Evolutionary conservation across 768 basidiomycete genomes (phyloP).

Genomic region (Gautieria morchelliformis): DNA sequence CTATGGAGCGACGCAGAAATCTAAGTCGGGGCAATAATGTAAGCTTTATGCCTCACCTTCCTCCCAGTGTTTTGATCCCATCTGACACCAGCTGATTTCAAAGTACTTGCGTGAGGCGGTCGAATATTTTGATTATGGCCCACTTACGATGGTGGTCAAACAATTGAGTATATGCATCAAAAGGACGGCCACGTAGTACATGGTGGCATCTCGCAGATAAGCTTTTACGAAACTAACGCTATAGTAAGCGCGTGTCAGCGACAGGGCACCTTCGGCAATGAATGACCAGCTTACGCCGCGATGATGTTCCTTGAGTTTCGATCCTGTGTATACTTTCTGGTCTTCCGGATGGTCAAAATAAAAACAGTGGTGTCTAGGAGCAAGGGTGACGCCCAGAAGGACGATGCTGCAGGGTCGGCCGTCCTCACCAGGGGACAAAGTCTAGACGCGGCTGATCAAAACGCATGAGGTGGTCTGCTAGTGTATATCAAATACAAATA

Average conservation of each 20-base stretch:
- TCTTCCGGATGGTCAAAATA: background rate
- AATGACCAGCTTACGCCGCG: background rate
- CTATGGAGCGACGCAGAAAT: background rate
- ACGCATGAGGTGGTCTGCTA: background rate
- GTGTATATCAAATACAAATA: background rate
- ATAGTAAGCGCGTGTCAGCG: background rate
- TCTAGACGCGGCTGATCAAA: background rate
- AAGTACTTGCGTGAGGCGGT: background rate
- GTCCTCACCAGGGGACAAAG: background rate
- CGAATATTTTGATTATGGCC: background rate
- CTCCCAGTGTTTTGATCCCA: background rate
- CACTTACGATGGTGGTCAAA: background rate
- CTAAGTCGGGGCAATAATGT: background rate
- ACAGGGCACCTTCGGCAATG: too few species aligned
- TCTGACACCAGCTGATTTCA: background rate
- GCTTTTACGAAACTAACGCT: background rate
- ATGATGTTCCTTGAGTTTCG: background rate
- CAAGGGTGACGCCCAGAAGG: too few species aligned
- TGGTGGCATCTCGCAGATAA: background rate
- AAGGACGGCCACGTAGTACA: constrained; percentile 1
- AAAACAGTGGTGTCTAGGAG: background rate
- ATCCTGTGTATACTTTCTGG: background rate
- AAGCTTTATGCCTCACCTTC: background rate
- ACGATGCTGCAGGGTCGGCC: background rate
- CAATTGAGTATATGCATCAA: constrained; percentile 1